Conservation (phyloP, 2,329 filamentous ascomycete species). For the Claviceps paspali region DNA sequence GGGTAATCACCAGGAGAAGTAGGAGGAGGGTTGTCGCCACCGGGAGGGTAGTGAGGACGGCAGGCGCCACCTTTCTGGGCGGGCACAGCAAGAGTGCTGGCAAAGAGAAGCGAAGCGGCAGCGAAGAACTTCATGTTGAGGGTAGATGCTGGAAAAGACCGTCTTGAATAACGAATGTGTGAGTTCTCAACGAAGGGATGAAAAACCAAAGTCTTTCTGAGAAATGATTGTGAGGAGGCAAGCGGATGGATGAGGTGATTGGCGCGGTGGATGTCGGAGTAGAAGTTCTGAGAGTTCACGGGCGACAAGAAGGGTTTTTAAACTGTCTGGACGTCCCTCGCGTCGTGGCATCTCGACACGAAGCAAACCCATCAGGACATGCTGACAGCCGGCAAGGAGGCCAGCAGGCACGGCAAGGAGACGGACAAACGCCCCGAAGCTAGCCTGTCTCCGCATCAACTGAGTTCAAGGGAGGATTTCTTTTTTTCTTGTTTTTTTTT, state of each 20-base stretch:
- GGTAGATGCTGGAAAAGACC: not conserved
- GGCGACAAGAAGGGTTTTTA: constrained; percentile 1
- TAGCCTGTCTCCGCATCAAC: too few species aligned
- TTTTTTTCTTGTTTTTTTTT: too few species aligned
- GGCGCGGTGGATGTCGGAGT: not conserved
- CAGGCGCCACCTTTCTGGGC: constrained; percentile 1
- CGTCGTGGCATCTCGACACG: too few species aligned
- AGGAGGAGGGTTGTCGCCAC: not conserved
- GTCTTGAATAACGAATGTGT: too few species aligned
- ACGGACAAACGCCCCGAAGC: too few species aligned
- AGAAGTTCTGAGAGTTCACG: too few species aligned
- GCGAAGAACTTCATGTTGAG: constrained; percentile 9
- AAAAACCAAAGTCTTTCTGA: too few species aligned
- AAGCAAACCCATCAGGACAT: too few species aligned
- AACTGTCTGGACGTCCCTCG: not conserved
- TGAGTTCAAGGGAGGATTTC: too few species aligned
- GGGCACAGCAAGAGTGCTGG: constrained; percentile 8
- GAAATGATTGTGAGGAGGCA: not conserved
- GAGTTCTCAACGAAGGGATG: constrained; percentile 1
- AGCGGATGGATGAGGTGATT: not conserved
- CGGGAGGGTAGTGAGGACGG: constrained; percentile 1
- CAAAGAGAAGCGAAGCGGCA: constrained; percentile 7
- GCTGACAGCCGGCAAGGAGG: too few species aligned
- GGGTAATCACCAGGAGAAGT: too few species aligned
- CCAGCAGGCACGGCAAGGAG: too few species aligned